phyloP scores from a whole-genome alignment of 805 yeast species.

The Spathaspora gorwiae region DNA sequence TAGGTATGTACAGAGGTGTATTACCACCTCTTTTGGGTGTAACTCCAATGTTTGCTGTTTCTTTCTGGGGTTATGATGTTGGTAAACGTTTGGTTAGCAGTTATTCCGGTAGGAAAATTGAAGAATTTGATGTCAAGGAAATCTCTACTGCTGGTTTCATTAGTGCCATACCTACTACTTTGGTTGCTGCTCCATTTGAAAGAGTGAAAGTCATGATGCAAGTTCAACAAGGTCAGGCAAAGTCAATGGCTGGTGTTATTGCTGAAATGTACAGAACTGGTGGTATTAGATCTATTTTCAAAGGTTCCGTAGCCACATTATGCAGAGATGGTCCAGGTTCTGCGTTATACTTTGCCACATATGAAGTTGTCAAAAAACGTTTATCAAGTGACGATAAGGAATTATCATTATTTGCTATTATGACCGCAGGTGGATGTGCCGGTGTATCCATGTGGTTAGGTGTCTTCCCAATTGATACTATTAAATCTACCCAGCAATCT shows the following conservation, averaged over 20 bases:
- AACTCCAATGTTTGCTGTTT: constrained; percentile 97
- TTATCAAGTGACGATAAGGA: constrained; percentile 49
- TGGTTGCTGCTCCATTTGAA: constrained; percentile 97
- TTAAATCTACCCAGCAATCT: constrained; percentile 78
- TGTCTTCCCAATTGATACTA: constrained; percentile 94
- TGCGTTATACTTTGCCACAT: constrained; percentile 91
- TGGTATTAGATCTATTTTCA: constrained; percentile 78
- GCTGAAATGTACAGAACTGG: constrained; percentile 70
- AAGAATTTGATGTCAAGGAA: constrained; percentile 56
- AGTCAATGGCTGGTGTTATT: constrained; percentile 57
- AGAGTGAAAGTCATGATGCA: constrained; percentile 93
- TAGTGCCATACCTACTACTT: constrained; percentile 91
- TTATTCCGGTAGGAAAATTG: constrained; percentile 33
- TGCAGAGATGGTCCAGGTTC: constrained; percentile 98
- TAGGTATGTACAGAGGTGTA: constrained; percentile 90
- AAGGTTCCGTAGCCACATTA: constrained; percentile 87
- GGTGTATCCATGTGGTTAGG: constrained; percentile 97
- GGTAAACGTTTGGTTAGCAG: constrained; percentile 72
- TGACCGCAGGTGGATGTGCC: constrained; percentile 91
- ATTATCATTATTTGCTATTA: constrained; percentile 67
- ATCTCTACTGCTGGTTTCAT: constrained; percentile 90
- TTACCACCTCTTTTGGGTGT: constrained; percentile 93
- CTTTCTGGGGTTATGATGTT: constrained; percentile 96
- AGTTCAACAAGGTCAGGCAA: constrained; percentile 51
- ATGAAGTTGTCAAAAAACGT: constrained; percentile 70